Base-by-base conservation (phyloP, 2,329 filamentous ascomycete species). In the Fusarium aywerte region DNA sequence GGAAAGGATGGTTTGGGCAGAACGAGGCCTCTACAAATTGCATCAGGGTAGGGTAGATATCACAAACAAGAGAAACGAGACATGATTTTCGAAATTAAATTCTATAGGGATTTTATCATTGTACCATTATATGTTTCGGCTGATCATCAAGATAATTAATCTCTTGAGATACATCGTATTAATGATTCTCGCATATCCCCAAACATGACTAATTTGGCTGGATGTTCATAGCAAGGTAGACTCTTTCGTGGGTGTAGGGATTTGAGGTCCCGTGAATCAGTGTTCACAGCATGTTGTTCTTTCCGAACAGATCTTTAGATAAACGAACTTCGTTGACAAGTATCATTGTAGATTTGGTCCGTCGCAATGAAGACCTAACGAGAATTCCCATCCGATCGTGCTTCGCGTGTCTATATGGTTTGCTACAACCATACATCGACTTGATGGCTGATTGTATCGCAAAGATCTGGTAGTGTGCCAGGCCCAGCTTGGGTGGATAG, bases 1-100 rank as follows among this genome's bases (percentile, higher is more conserved):
- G 94, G 90, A 1, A 95, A 91, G 76, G 92, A 97, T 43, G 96
- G 96, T 0, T 76, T 99, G 54, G 96, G 95, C 2, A 88, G 96
- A 76, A 94, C 91, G 31, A 93, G 84, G 75, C 79, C 83, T 7
- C 62, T 75, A 12, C 75, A 76, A 20, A 70, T 76, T 35, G 74
- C 61, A 1, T 69, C 70, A 6, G 67, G 64, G 53, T 73, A 68
- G 43, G n/a, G 32, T 33, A 29, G 23, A 42, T 21, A 42, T 20
- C 25, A 39, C 10, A 47, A 35, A n/a, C n/a, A 44, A 43, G 50
- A 60, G n/a, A 33, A 42, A 47, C 23, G 45, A 61, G 48, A 58
- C 20, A 51, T 15, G 45, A 38, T 35, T 45, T 25, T 25, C 21
- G 20, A 13, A 15, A 21, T 27, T 27, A 9, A n/a, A 15, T 20